Conservation (phyloP, 768 basidiomycete species). For the Botryobasidium botryosum region DNA sequence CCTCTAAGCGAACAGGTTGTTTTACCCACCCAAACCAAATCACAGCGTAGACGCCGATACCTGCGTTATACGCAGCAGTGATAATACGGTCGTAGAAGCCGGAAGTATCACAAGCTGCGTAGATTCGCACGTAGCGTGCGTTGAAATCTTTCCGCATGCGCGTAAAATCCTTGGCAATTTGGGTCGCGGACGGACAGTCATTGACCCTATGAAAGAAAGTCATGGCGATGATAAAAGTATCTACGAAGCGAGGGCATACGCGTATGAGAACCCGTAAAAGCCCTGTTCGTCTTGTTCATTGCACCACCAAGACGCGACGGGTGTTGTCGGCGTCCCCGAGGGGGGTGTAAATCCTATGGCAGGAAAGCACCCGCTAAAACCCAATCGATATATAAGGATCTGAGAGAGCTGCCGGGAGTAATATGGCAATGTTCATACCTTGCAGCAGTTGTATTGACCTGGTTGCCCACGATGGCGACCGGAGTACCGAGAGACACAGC, state of each 20-base stretch:
- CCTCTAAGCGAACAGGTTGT: neutral
- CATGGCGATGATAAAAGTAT: no score
- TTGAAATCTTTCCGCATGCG: slow-evolving; percentile 3
- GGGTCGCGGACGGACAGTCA: neutral
- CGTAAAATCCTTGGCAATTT: slow-evolving; percentile 2
- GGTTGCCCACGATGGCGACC: no score
- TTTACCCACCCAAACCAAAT: slow-evolving; percentile 8
- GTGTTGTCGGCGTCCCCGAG: neutral
- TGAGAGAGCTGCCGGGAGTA: no score
- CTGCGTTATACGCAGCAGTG: slow-evolving; percentile 3
- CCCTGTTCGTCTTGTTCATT: neutral
- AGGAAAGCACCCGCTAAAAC: no score
- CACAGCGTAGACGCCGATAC: slow-evolving; percentile 2
- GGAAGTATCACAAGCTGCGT: slow-evolving; percentile 5
- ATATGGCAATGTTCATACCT: no score
- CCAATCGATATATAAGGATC: no score
- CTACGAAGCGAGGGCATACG: no score
- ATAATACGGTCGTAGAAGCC: slow-evolving; percentile 3
- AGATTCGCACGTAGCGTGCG: slow-evolving; percentile 10
- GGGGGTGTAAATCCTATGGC: no score
- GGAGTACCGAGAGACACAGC: no score
- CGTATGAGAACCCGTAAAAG: no score
- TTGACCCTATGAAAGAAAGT: neutral
- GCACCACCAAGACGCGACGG: neutral
- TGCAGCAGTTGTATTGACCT: no score